Evolutionary conservation across 2,329 filamentous ascomycete species (phyloP).

Genomic region (Sporothrix phasma): DNA sequence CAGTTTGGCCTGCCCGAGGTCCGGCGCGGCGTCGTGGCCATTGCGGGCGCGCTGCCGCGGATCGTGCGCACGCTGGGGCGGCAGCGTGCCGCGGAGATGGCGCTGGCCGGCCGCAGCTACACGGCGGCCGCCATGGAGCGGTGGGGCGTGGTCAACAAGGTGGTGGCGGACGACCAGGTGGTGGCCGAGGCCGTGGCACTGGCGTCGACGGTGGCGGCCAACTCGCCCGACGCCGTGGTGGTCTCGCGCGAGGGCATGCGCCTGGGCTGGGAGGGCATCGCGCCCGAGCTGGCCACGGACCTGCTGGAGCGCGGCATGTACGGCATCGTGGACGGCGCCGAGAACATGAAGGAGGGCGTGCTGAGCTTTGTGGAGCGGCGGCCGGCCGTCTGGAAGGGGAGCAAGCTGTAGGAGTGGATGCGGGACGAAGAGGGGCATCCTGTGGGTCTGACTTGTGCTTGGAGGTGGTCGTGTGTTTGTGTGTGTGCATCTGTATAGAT

Average conservation of each 20-base stretch:
- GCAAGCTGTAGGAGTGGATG: constrained; percentile 39
- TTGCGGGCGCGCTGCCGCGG: constrained; percentile 61
- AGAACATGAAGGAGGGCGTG: constrained; percentile 67
- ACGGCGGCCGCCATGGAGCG: constrained; percentile 46
- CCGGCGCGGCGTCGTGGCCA: constrained; percentile 57
- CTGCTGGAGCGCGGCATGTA: constrained; percentile 50
- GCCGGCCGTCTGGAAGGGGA: constrained; percentile 55
- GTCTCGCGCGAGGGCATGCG: constrained; percentile 61
- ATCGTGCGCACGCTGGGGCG: constrained; percentile 55
- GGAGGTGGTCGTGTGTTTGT: no score
- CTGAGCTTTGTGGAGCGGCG: constrained; percentile 68
- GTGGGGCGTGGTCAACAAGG: constrained; percentile 61
- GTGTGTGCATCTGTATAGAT: no score
- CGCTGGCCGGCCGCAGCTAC: constrained; percentile 52
- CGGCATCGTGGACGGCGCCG: constrained; percentile 48
- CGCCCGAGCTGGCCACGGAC: constrained; percentile 52
- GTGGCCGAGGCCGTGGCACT: constrained; percentile 50
- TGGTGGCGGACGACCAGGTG: constrained; percentile 38
- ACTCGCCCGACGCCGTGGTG: constrained; percentile 67
- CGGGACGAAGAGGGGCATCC: no score
- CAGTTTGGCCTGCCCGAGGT: constrained; percentile 63
- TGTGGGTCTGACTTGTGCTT: no score
- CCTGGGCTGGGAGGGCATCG: constrained; percentile 60
- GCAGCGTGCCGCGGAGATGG: constrained; percentile 62
- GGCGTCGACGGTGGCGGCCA: constrained; percentile 50